Evolutionary conservation across 2,329 filamentous ascomycete genomes (phyloP), one percentile per base, ranked within the genome.

Genomic region (Botryotinia narcissicola): DNA sequence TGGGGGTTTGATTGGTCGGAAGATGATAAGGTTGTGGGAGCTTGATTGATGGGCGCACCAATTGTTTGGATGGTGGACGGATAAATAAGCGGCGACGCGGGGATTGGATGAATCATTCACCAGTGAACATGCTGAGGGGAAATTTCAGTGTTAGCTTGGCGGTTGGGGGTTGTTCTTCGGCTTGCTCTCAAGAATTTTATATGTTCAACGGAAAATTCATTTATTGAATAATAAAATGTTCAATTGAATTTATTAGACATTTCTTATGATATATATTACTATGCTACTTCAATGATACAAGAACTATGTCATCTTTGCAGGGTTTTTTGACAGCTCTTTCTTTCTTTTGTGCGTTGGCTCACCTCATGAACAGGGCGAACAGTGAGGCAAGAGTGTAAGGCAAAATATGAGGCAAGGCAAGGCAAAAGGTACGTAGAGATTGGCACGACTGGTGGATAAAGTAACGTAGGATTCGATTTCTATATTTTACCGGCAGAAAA

Each of bases 281-380:
- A 7, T 42, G n/a, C 66, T 57, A 25, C 37, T 69, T 57, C 66
- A 16, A 40, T 9, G 18, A 29, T 14, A 57, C 48, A 57, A 44
- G 48, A 42, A 57, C 37, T 42, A 57, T 57, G 66, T 32, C 66
- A 68, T 68, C n/a, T 68, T 25, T 57, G 25, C 66, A 68, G 48
- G 46, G 46, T 16, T 42, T 54, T 42, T 29, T 42, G 64, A 40
- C 61, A 72, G 22, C 70, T 29, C 37, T 60, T n/a, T 63, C 37
- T 68, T n/a, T 54, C 29, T 48, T 29, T 60, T 72, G 70, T 72
- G 70, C 70, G 70, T 25, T 72, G 70, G 70, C 70, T 68, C 59
- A 64, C 69, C 22, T 40, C 42, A 44, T n/a, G 44, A 72, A 68
- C 61, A 57, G 42, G 70, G 70, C 70, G 70, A 60, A 68, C 48